Conservation (phyloP, 2,329 filamentous ascomycete species). For the Fusarium sp. region DNA sequence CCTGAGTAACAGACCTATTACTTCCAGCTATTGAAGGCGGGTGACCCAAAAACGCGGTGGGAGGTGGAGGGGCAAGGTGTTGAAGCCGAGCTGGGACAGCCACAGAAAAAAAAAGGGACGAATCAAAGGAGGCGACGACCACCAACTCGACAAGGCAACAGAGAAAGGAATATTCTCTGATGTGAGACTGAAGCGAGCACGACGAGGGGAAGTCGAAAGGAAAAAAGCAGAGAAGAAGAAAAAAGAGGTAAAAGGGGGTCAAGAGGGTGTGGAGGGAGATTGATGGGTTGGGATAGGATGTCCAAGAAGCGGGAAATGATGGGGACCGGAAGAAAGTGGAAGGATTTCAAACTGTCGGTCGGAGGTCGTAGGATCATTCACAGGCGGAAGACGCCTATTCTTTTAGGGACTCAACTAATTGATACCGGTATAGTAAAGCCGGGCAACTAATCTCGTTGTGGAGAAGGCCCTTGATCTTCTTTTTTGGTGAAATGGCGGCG, state of each 20-base stretch:
- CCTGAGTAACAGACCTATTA: slow-evolving; percentile 13
- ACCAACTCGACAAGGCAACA: slow-evolving; percentile 37
- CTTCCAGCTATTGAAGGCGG: slow-evolving; percentile 30
- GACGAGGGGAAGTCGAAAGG: neutral
- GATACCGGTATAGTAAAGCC: slow-evolving; percentile 18
- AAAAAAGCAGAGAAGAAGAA: neutral
- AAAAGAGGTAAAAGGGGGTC: slow-evolving; percentile 34
- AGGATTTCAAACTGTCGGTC: slow-evolving; percentile 39
- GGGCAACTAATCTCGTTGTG: slow-evolving; percentile 9
- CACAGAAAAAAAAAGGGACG: slow-evolving; percentile 22
- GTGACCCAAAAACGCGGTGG: slow-evolving; percentile 35
- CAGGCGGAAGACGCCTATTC: neutral
- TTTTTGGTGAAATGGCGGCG: slow-evolving; percentile 17
- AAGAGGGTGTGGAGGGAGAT: slow-evolving; percentile 38
- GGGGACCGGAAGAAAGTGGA: slow-evolving; percentile 40
- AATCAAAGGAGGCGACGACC: slow-evolving; percentile 18
- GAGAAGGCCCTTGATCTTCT: neutral
- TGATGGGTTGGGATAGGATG: slow-evolving; percentile 19
- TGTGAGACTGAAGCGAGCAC: slow-evolving; percentile 8
- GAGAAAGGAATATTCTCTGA: slow-evolving; percentile 19
- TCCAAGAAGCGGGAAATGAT: slow-evolving; percentile 36
- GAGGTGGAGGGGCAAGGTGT: slow-evolving; percentile 42
- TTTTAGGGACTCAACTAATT: slow-evolving; percentile 7
- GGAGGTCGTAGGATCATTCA: slow-evolving; percentile 18
- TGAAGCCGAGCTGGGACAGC: slow-evolving; percentile 19